These are phyloP conservation scores for Tulasnella sp. DNA, from an alignment of 768 basidiomycete species.

Conservation along the genomic window DNA sequence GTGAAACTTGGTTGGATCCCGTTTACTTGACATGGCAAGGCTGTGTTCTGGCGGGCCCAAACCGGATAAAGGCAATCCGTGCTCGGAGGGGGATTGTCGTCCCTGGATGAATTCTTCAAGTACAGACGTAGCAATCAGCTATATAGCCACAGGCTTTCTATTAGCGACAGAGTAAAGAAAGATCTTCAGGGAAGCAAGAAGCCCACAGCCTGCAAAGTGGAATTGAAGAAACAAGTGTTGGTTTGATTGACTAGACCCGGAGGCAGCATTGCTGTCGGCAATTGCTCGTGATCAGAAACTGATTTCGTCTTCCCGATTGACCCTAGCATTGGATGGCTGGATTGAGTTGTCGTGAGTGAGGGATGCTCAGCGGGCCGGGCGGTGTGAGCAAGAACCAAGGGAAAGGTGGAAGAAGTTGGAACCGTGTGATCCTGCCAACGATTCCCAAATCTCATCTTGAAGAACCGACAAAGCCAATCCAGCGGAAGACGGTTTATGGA, in stretches of 20 bases:
- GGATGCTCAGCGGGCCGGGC: background rate
- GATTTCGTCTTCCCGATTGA: background rate
- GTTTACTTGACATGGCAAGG: slow-evolving; percentile 71
- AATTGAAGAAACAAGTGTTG: slow-evolving; percentile 95
- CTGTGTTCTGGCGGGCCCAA: slow-evolving; percentile 42
- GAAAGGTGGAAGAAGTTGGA: too few species aligned
- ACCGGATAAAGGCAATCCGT: slow-evolving; percentile 50
- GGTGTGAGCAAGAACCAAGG: background rate
- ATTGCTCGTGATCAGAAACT: slow-evolving; percentile 2
- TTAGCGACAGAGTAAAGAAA: slow-evolving; percentile 40
- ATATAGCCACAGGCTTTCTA: slow-evolving; percentile 30
- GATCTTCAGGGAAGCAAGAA: slow-evolving; percentile 45
- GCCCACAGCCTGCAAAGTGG: slow-evolving; percentile 80
- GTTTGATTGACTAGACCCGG: slow-evolving; percentile 80
- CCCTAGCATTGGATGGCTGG: background rate
- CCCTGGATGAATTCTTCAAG: slow-evolving; percentile 63
- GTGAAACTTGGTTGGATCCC: slow-evolving; percentile 47
- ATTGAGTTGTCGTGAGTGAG: background rate
- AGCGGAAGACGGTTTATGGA: background rate
- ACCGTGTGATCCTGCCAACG: background rate
- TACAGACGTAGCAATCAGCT: slow-evolving; percentile 71
- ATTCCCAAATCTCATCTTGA: background rate
- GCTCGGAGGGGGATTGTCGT: slow-evolving; percentile 15
- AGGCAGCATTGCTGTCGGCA: slow-evolving; percentile 54
- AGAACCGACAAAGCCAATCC: background rate